Evolutionary conservation across 2,329 filamentous ascomycete species (phyloP), one percentile per base, ranked within the genome.

Genomic region (Colletotrichum incanum): DNA sequence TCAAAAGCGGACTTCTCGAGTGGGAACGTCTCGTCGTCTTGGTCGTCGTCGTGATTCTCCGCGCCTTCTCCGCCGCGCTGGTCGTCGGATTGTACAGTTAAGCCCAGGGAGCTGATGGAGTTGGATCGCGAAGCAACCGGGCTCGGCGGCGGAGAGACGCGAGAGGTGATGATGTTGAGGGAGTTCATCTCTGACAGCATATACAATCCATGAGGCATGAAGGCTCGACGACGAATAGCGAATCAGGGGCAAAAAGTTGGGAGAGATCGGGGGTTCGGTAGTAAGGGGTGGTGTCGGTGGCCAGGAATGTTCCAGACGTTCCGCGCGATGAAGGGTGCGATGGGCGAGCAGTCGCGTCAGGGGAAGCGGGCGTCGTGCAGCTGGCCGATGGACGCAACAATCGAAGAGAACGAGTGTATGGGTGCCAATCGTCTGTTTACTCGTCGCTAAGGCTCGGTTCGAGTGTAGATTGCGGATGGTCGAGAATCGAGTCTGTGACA

Each of bases 131-230:
- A 87, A 67, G 89, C 86, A 55, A 82, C 80, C 43, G 89, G 86
- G 76, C 86, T 90, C 71, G 89, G 84, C 66, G 89, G 82, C 76
- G 90, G 89, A 77, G 90, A 91, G 81, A 95, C 93, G 85, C 93
- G 92, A 82, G 94, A 91, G 79, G 94, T 96, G 82, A 98, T 91
- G 82, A 98, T 94, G 86, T 96, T 97, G 87, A 98, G 88, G 79
- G 95, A 97, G 91, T 98, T 98, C 96, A 98, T 98, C 85, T 89
- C 93, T 87, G 84, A 83, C 78, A 80, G 77, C 78, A 82, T 81
- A 78, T 82, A 82, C 82, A 83, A 87, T 88, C 90, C 90, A 91
- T 90, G 84, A 85, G 79, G 76, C 75, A 75, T 73, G 67, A 50
- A 62, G 63, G 34, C 37, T 63, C 62, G 66, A 60, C 50, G 71